Percentiles rank a stretch among this genome's conserved stretches.
These are phyloP conservation scores for Sphagnum tenellum DNA, from an alignment of 225 moss, liverwort and hornwort genomes.

Conservation along the genomic window DNA sequence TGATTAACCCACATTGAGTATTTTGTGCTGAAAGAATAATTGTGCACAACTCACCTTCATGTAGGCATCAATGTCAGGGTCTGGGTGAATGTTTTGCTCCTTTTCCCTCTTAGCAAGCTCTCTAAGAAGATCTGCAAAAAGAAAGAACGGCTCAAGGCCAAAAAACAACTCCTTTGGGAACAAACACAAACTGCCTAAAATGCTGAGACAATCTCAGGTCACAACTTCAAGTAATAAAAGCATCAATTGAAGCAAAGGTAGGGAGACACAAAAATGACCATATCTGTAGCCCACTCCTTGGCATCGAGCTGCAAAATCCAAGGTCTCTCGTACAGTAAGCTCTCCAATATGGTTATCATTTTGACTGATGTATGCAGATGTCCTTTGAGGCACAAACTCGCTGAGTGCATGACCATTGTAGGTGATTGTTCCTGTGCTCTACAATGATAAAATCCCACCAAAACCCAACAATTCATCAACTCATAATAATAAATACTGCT, in stretches of 20 bases:
- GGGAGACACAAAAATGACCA: conserved; percentile 6
- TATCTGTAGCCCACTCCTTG: conserved; percentile 77
- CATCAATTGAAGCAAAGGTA: no score
- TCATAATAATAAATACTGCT: no score
- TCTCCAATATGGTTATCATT: conserved; percentile 81
- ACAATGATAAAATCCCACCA: background rate
- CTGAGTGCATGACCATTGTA: conserved; percentile 65
- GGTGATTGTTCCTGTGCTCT: conserved; percentile 46
- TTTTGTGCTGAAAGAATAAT: no score
- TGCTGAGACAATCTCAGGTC: no score
- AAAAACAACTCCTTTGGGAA: background rate
- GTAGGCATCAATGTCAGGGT: conserved; percentile 75
- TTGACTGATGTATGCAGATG: conserved; percentile 72
- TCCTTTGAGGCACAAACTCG: conserved; percentile 75
- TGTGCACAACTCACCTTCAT: conserved; percentile 59
- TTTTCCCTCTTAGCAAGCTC: conserved; percentile 76
- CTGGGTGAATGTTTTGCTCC: conserved; percentile 53
- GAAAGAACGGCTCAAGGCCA: conserved; percentile 1
- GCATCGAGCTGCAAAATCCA: conserved; percentile 77
- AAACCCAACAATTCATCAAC: background rate
- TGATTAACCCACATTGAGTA: no score
- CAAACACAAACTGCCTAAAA: background rate
- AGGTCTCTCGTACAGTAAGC: conserved; percentile 85
- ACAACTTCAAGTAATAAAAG: no score
- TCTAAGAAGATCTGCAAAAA: conserved; percentile 49